A percentile compares a stretch with the other conserved stretches of the same genome.
These are phyloP conservation scores for Seiridium unicorne DNA, from an alignment of 2,329 filamentous ascomycete genomes.

Conservation along the genomic window DNA sequence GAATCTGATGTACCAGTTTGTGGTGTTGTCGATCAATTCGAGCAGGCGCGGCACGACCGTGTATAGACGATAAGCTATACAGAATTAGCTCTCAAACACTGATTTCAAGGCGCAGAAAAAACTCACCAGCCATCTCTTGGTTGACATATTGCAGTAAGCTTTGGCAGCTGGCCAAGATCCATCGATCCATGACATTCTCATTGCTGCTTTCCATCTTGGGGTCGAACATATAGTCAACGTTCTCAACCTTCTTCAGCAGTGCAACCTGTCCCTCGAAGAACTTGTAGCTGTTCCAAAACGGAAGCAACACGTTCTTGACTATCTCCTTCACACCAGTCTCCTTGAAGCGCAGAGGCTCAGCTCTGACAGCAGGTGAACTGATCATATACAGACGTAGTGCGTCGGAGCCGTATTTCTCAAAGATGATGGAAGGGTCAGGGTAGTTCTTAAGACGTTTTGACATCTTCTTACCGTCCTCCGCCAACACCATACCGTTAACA, in stretches of 20 bases:
- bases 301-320: conserved; percentile 84
- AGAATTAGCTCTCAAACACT: background rate
- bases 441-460: conserved; percentile 97
- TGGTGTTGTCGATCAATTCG: conserved; percentile 85
- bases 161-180: conserved; percentile 92
- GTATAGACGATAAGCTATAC: conserved; percentile 70
- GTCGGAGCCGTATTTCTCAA: conserved; percentile 87
- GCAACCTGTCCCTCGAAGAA: conserved; percentile 90
- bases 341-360: conserved; percentile 87
- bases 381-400: conserved; percentile 93
- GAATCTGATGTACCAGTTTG: conserved; percentile 93
- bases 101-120: conserved; percentile 12
- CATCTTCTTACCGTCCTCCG: conserved; percentile 98
- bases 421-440: conserved; percentile 79
- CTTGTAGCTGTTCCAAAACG: conserved; percentile 95
- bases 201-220: conserved; percentile 72
- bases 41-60: conserved; percentile 87
- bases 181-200: conserved; percentile 91
- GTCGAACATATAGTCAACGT: conserved; percentile 76
- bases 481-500: conserved; percentile 92
- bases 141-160: conserved; percentile 90
- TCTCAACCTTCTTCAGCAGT: conserved; percentile 81
- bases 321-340: conserved; percentile 93
- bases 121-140: conserved; percentile 79
- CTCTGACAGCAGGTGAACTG: conserved; percentile 92